Evolutionary conservation across 2,329 filamentous ascomycete genomes (phyloP).

Genomic region (Calonectria pseudoturangicola): DNA sequence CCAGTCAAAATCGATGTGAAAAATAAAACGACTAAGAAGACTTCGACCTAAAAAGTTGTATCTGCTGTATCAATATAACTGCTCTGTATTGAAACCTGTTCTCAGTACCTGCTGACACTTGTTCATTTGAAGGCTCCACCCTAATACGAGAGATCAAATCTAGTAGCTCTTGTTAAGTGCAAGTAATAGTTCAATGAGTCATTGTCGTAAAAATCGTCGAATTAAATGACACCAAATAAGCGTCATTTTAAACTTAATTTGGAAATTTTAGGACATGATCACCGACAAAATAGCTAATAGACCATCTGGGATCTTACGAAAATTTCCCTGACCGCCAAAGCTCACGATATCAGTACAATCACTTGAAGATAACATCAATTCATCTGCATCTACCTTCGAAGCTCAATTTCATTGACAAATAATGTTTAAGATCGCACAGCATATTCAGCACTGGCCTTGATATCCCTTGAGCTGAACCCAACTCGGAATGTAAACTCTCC

Average conservation of each 20-base stretch:
- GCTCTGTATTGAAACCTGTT: not conserved
- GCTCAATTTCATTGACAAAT: not conserved
- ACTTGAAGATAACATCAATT: too few species aligned
- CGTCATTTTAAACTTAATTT: not conserved
- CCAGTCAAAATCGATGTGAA: not conserved
- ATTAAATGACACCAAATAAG: not conserved
- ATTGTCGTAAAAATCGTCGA: not conserved
- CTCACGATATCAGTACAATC: too few species aligned
- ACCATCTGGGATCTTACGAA: too few species aligned
- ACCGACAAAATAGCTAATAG: not conserved
- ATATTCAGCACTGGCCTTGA: not conserved
- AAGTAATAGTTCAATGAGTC: not conserved
- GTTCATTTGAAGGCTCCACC: not conserved
- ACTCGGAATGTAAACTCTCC: slow-evolving; percentile 14
- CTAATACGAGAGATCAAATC: too few species aligned
- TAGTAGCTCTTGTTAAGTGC: too few species aligned
- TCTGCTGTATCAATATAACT: not conserved
- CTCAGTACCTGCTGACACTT: not conserved
- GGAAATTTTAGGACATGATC: not conserved
- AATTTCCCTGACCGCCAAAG: too few species aligned
- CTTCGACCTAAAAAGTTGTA: fast-evolving
- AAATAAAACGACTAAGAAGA: not conserved
- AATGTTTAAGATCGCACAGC: not conserved
- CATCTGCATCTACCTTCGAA: too few species aligned
- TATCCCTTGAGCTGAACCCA: slow-evolving; percentile 8